Evolutionary conservation across 805 yeast genomes (phyloP).

Genomic region (Saccharomyces paradoxus): DNA sequence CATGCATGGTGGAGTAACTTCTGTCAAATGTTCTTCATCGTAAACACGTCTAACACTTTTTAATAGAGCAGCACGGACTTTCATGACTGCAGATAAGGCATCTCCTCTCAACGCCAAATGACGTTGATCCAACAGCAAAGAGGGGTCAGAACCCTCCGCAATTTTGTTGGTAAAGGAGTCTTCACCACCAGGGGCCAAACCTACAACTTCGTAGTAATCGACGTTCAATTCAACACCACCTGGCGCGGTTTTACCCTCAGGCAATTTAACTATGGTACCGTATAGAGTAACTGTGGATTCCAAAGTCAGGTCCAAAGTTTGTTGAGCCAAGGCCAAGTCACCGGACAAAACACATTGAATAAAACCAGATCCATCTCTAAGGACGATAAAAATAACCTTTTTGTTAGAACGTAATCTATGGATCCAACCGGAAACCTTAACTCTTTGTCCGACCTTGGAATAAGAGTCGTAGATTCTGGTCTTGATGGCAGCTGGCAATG

Average conservation of each 20-base stretch:
- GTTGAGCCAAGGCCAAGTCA: slow-evolving; percentile 84
- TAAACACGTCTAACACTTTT: slow-evolving; percentile 68
- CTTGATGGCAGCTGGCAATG: slow-evolving; percentile 60
- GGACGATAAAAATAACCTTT: slow-evolving; percentile 80
- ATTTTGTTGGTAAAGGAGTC: slow-evolving; percentile 92
- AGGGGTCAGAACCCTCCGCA: slow-evolving; percentile 90
- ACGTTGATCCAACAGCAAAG: slow-evolving; percentile 86
- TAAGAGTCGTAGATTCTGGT: slow-evolving; percentile 56
- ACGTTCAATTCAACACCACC: slow-evolving; percentile 92
- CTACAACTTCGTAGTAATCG: slow-evolving; percentile 82
- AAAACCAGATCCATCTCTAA: slow-evolving; percentile 93
- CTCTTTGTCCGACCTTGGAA: slow-evolving; percentile 57
- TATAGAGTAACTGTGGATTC: slow-evolving; percentile 76
- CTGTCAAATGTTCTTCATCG: slow-evolving; percentile 64
- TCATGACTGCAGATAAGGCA: slow-evolving; percentile 83
- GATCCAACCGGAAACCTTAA: slow-evolving; percentile 85
- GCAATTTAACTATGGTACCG: slow-evolving; percentile 76
- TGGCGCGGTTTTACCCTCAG: slow-evolving; percentile 95
- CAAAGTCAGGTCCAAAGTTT: slow-evolving; percentile 74
- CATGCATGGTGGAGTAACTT: slow-evolving; percentile 99
- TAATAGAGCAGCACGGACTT: slow-evolving; percentile 80
- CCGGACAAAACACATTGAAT: slow-evolving; percentile 84
- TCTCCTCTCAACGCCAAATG: slow-evolving; percentile 97
- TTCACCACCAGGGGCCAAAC: slow-evolving; percentile 93
- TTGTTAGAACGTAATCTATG: slow-evolving; percentile 91